Base-by-base conservation (phyloP, 169 alveolate genomes). In the Blepharisma undulans region DNA sequence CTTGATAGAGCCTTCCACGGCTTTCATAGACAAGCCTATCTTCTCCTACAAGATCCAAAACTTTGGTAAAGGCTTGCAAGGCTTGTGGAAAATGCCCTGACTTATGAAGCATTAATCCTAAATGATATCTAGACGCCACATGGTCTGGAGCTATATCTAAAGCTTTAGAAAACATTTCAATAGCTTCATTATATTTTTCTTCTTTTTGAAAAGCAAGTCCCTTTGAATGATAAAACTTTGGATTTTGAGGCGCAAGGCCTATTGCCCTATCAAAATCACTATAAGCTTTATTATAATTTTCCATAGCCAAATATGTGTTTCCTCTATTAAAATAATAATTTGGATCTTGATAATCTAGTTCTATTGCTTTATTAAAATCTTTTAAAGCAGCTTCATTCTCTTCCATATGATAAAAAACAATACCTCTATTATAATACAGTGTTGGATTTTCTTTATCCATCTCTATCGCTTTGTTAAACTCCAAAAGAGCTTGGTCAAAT, bases 391-490 rank as follows among this genome's bases (percentile, higher is more conserved):
- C 92, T 59, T 95, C 92, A 61, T 95, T 94, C 77, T 94, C 95
- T 22, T 97, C 97, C 92, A 95, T 89, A 91, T 96, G 95, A 88
- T 98, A 92, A 78, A 90, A 95, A 48, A 98, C 95, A 85, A 98
- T 96, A 6, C 97, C 98, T 87, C 98, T 92, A 81, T 97, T 97
- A 90, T 97, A 98, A 97, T 97, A 94, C 90, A 95, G 96, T 10
- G 95, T 97, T 16, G 98, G 95, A 90, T 97, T 96, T 79, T 91
- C 16, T 19, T 92, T 92, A 59, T 97, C 98, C 19, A 96, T 88
- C 60, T 94, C 94, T 21, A 97, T 95, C 59, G 97, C 95, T 80
- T 93, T 91, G 14, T 96, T 88, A 88, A 97, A 97, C 85, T 97
- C 97, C 66, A 94, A 89, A 29, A 96, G 93, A 8, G 98, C 98